These are phyloP conservation scores for Amanita phalloides DNA, from an alignment of 768 basidiomycete genomes.

Conservation along the genomic window DNA sequence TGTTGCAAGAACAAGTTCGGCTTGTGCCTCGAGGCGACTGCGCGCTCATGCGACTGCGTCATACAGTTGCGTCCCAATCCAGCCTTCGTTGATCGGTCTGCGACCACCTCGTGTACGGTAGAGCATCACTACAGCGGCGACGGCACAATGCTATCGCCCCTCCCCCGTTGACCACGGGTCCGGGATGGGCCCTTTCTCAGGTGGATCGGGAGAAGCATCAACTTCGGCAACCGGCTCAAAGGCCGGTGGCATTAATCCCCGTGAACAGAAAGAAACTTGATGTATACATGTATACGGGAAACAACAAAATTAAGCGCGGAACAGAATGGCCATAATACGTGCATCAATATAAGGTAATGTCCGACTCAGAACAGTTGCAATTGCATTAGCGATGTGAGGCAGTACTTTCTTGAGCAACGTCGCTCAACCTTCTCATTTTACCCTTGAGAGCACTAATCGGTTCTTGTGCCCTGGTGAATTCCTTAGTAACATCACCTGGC, in stretches of 20 bases:
- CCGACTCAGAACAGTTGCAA: neutral
- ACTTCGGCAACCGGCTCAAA: neutral
- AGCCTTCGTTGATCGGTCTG: neutral
- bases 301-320: neutral
- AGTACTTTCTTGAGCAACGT: neutral
- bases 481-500: slow-evolving; percentile 32
- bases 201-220: neutral
- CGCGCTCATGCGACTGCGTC: neutral
- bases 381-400: neutral
- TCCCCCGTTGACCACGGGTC: neutral
- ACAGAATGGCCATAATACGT: neutral
- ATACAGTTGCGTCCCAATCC: neutral
- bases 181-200: neutral
- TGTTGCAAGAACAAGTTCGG: neutral
- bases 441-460: slow-evolving; percentile 27
- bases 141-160: neutral
- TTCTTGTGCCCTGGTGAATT: slow-evolving; percentile 5
- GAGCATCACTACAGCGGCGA: too few species aligned
- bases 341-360: neutral
- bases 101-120: neutral
- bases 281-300: neutral
- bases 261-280: neutral
- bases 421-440: slow-evolving; percentile 37
- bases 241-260: neutral
- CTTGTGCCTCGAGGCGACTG: neutral